Evolutionary conservation across 495 filamentous ascomycete species (phyloP).

Genomic region (Aspergillus heteromorphus): DNA sequence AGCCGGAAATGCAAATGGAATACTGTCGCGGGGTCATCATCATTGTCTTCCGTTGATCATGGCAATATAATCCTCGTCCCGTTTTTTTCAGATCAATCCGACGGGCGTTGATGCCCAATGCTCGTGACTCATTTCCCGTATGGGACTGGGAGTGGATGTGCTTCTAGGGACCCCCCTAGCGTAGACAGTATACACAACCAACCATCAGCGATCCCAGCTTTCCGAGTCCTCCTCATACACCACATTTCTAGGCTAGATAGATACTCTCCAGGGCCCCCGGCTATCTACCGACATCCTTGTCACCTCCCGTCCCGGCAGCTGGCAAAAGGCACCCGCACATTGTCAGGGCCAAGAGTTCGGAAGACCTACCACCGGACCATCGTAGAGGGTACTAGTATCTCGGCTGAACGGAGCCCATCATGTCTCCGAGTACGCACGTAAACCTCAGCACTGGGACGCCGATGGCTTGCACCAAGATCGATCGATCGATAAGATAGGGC

Average conservation of each 20-base stretch:
- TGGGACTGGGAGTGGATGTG: background rate
- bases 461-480: too few species aligned
- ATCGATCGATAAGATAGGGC: constrained; percentile 7
- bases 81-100: background rate
- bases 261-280: background rate
- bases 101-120: background rate
- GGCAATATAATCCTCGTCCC: background rate
- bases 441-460: too few species aligned
- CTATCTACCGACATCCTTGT: background rate
- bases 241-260: too few species aligned
- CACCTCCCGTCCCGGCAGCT: background rate
- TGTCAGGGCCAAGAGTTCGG: background rate
- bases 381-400: background rate
- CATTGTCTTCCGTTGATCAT: background rate
- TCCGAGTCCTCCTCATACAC: background rate
- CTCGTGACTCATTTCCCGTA: background rate
- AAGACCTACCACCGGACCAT: background rate
- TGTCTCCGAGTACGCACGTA: too few species aligned
- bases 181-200: too few species aligned
- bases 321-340: background rate
- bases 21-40: background rate
- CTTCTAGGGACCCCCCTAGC: background rate
- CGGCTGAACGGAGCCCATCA: background rate
- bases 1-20: background rate
- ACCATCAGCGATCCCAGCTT: background rate